Conservation (phyloP, 2,329 filamentous ascomycete species). For the Fusarium sambucinum region DNA sequence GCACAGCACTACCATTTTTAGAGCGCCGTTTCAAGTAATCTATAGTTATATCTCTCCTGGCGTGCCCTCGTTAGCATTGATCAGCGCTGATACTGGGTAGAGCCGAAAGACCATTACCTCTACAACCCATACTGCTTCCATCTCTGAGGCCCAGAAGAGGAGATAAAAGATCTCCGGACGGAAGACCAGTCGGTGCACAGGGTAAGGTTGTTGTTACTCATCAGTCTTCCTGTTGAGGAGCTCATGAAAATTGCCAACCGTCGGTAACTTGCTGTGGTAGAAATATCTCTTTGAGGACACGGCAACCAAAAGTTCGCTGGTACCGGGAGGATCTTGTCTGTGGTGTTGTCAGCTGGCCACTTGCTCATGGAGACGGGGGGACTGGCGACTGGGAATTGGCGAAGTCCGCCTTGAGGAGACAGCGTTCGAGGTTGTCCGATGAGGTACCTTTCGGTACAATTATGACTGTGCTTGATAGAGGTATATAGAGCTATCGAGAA, state of each 20-base stretch:
- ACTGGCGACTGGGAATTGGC: constrained; percentile 85
- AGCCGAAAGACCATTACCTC: not conserved
- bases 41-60: not conserved
- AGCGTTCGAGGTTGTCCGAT: not conserved
- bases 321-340: constrained; percentile 83
- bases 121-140: not conserved
- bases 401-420: constrained; percentile 83
- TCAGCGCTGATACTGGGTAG: not conserved
- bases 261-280: constrained; percentile 83
- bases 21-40: not conserved
- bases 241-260: constrained; percentile 62
- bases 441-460: not conserved
- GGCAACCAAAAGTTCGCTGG: constrained; percentile 74
- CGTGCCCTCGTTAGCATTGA: no score
- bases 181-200: no score
- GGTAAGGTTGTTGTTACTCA: not conserved
- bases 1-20: not conserved
- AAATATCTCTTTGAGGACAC: constrained; percentile 84
- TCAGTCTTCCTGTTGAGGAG: not conserved
- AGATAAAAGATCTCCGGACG: not conserved
- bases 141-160: not conserved
- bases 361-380: constrained; percentile 82
- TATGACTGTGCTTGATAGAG: not conserved
- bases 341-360: constrained; percentile 75
- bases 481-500: not conserved